phyloP scores from a whole-genome alignment of 345 rosid genomes.

The Draba incana region DNA sequence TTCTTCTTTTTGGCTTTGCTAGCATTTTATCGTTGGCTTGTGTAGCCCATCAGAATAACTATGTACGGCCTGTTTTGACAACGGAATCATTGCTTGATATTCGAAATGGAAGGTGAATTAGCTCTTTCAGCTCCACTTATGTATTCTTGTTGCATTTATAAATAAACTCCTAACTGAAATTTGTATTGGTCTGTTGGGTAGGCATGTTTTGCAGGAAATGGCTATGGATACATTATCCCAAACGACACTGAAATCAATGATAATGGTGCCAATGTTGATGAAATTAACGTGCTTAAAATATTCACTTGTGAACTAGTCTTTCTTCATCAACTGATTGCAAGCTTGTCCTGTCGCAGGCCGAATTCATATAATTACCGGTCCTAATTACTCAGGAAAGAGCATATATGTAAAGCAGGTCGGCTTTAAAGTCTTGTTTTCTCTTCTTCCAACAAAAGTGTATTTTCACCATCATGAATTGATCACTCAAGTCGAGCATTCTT shows the following conservation, averaged over 20 bases:
- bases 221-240: conserved; percentile 92
- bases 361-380: conserved; percentile 89
- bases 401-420: conserved; percentile 91
- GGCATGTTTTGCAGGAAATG: conserved; percentile 99
- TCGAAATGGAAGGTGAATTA: conserved; percentile 77
- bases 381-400: conserved; percentile 97
- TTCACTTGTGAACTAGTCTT: conserved; percentile 28
- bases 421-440: conserved; percentile 14
- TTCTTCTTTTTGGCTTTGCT: conserved; percentile 28
- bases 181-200: conserved; percentile 38
- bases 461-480: conserved; percentile 1
- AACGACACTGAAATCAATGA: conserved; percentile 72
- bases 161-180: neutral
- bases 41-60: conserved; percentile 91
- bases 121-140: conserved; percentile 23
- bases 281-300: conserved; percentile 24
- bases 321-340: conserved; percentile 29
- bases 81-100: conserved; percentile 70
- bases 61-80: conserved; percentile 85
- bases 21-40: conserved; percentile 83
- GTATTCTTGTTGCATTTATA: conserved; percentile 22
- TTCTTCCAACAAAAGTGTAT: conserved; percentile 5
- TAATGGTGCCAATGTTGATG: conserved; percentile 53
- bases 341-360: conserved; percentile 58
- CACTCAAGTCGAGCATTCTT: conserved; percentile 17